Base-by-base conservation (phyloP, 306 rosid species). In the Castanospermum australe region DNA sequence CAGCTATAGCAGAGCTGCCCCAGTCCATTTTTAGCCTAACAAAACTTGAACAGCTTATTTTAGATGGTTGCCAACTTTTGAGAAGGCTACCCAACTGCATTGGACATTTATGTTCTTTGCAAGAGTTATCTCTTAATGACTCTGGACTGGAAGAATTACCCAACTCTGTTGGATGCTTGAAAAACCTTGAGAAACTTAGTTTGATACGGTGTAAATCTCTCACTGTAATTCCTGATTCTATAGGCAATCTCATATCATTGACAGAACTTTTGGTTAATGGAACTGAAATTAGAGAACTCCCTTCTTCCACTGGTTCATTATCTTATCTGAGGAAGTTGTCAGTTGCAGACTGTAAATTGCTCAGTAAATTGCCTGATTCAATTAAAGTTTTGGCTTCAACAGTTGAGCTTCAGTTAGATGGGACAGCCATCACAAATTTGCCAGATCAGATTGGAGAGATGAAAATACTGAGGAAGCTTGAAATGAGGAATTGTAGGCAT, bases 371-470 rank as follows among this genome's bases (percentile, higher is more conserved):
- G 79, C 92, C 97, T 0, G 39, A 67, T 63, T 85, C 90, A 22
- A 14, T 92, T 47, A 73, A 73, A 77, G 33, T 18, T 14, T 44
- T 91, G 17, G 80, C 55, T 32, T 89, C 92, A 14, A 3, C 86
- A 10, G 67, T 65, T 80, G 87, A 60, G 56, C 90, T 92, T 65
- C 32, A 79, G 44, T 79, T 92, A 72, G 80, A 86, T 36, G 82
- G 83, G 76, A 83, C 92, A 18, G 39, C 81, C 1, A 86, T 92
- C 33, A 82, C 75, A 10, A 25, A 72, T n/a, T 88, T 92, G 28
- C 97, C 97, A 5, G 79, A 86, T 71, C 69, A 75, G 56, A 83
- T 92, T 79, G 91, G 89, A 63, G 87, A 7, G 15, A 71, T 92
- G 91, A 89, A 33, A 71, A 35, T 76, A 41, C 87, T 92, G 7